phyloP scores from a whole-genome alignment of 148 eudicot species.

The Linanthus parryae region DNA sequence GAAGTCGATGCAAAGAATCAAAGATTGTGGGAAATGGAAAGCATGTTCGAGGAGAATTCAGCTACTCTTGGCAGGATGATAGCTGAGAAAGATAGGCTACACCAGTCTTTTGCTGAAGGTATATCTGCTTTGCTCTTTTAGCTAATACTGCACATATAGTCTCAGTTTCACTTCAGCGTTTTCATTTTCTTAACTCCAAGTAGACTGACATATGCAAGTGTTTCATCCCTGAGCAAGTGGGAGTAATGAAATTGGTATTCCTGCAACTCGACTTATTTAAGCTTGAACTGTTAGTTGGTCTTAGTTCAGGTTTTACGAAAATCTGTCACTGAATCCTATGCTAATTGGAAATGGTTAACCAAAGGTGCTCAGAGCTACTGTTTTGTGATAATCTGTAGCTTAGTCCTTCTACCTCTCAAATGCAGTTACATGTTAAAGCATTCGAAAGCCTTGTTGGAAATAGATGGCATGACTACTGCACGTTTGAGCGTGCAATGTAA shows the following conservation, averaged over 20 bases:
- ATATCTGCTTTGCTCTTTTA: neutral
- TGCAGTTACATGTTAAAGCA: no score
- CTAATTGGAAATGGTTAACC: neutral
- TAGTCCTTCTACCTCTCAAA: no score
- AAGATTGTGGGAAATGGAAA: conserved; percentile 24
- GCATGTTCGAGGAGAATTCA: conserved; percentile 16
- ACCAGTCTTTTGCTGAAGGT: conserved; percentile 27
- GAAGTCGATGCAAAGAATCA: conserved; percentile 28
- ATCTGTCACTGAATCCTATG: neutral
- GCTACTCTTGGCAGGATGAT: conserved; percentile 20
- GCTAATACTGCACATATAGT: no score
- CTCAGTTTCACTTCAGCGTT: no score
- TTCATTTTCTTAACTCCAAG: conserved; percentile 4
- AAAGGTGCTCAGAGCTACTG: no score
- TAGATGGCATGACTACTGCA: no score
- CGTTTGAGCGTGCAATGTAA: no score
- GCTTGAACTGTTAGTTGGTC: neutral
- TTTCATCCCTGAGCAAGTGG: neutral
- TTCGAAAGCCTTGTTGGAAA: no score
- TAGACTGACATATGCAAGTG: neutral
- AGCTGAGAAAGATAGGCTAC: conserved; percentile 28
- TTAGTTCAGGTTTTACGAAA: neutral
- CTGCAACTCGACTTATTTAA: neutral
- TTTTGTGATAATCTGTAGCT: no score
- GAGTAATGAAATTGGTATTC: neutral